A percentile compares a stretch with the other conserved stretches of the same genome.
Evolutionary conservation across 768 basidiomycete species (phyloP).

Genomic region (Lactifluus echinatus): DNA sequence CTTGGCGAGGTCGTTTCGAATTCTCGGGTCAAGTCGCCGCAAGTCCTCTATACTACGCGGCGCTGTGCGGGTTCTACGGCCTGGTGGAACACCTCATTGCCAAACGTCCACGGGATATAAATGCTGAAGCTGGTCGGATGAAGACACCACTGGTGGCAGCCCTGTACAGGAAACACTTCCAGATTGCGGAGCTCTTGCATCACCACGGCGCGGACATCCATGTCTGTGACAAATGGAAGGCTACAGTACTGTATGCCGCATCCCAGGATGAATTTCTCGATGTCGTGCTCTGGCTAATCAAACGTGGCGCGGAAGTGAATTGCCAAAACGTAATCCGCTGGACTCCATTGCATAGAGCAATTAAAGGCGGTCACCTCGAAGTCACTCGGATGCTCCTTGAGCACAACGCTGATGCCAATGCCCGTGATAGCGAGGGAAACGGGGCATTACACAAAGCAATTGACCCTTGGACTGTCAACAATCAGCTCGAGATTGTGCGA

Average conservation of each 20-base stretch:
- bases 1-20: not conserved
- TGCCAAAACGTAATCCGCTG: fast-evolving
- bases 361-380: not conserved
- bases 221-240: not conserved
- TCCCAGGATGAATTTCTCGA: not conserved
- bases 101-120: not conserved
- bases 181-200: not conserved
- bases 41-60: not conserved
- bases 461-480: not conserved
- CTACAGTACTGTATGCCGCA: not conserved
- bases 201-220: not conserved
- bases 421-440: not conserved
- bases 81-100: not conserved
- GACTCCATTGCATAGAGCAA: not conserved
- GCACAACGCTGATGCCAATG: not conserved
- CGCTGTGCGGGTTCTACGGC: not conserved
- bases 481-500: not conserved
- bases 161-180: not conserved
- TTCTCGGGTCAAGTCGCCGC: too few species aligned
- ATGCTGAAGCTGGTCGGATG: not conserved
- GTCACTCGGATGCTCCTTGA: not conserved
- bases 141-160: not conserved
- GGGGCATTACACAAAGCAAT: not conserved
- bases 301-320: not conserved
- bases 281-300: not conserved